Evolutionary conservation across 192 early-diverging fungal species (phyloP).

Genomic region (Dissophora globulifera): DNA sequence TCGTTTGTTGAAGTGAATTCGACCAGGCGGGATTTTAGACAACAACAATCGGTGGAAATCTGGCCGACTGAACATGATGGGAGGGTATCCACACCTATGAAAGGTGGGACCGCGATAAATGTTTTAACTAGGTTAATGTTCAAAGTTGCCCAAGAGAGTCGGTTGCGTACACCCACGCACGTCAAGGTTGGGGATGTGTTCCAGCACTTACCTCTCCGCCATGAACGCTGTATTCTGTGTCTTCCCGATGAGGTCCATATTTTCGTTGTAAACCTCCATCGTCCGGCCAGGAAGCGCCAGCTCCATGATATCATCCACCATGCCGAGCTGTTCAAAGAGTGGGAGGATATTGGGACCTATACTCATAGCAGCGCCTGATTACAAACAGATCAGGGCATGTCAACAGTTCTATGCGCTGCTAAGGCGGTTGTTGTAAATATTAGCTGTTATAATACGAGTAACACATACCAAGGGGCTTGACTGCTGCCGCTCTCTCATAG

Average conservation of each 20-base stretch:
- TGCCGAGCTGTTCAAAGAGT: conserved; percentile 19
- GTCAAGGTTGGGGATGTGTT: too few relatives aligned
- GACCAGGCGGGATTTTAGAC: conserved; percentile 18
- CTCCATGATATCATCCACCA: conserved; percentile 20
- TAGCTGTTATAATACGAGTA: too few relatives aligned
- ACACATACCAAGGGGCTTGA: conserved; percentile 30
- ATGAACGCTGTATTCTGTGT: conserved; percentile 3
- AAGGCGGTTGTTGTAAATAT: too few relatives aligned
- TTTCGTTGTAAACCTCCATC: conserved; percentile 22
- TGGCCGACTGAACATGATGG: conserved; percentile 12
- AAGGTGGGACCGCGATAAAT: not conserved
- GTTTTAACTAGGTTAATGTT: too few relatives aligned
- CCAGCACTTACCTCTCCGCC: conserved; percentile 9
- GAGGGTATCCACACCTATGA: conserved; percentile 18
- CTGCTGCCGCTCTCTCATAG: conserved; percentile 17
- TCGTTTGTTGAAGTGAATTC: conserved; percentile 15
- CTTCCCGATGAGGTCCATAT: conserved; percentile 5
- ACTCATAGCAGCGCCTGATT: conserved; percentile 21
- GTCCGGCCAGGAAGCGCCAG: not conserved
- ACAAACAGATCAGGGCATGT: not conserved
- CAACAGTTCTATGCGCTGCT: too few relatives aligned
- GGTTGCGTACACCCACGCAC: too few relatives aligned
- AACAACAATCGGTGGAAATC: conserved; percentile 22
- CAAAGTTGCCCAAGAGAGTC: too few relatives aligned
- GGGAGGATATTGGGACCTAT: conserved; percentile 18